A percentile compares a stretch with the other conserved stretches of the same genome.
Conservation (phyloP, 257 asterid species). For the Rubia yunnanensis region DNA sequence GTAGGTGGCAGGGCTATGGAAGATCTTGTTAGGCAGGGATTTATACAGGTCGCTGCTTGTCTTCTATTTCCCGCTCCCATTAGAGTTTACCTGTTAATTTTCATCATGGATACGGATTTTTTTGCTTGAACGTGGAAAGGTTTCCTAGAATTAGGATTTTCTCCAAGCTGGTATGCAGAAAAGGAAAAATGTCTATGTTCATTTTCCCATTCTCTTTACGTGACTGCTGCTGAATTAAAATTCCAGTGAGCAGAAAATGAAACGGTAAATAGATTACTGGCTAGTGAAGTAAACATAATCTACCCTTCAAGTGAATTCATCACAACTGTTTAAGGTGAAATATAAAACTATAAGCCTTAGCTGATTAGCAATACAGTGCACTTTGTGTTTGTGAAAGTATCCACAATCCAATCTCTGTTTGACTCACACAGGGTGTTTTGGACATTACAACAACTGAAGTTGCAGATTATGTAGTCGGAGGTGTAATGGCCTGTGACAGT, state of each 20-base stretch:
- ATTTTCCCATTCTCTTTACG: background rate
- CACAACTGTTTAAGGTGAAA: background rate
- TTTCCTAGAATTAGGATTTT: background rate
- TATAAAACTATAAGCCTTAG: background rate
- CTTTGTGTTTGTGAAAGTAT: background rate
- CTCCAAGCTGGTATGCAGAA: background rate
- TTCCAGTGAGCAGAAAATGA: background rate
- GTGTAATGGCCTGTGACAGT: slow-evolving; percentile 84
- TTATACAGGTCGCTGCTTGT: slow-evolving; percentile 54
- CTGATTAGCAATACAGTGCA: background rate
- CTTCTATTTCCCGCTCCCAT: background rate
- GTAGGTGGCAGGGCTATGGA: slow-evolving; percentile 99
- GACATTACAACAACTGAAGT: slow-evolving; percentile 95
- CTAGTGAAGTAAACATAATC: background rate
- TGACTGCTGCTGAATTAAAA: background rate
- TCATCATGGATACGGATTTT: background rate
- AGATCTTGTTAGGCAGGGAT: slow-evolving; percentile 82
- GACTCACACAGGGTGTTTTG: slow-evolving; percentile 59
- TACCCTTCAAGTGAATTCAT: background rate
- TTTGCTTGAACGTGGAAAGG: background rate
- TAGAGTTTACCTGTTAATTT: background rate
- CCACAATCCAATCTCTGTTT: background rate
- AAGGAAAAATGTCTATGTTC: background rate
- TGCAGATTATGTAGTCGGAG: slow-evolving; percentile 90
- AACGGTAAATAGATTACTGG: background rate